Percentiles rank a stretch among this genome's conserved stretches.
Conservation (phyloP, 1,284 basidiomycete species). For the Fomitopsis palustris region DNA sequence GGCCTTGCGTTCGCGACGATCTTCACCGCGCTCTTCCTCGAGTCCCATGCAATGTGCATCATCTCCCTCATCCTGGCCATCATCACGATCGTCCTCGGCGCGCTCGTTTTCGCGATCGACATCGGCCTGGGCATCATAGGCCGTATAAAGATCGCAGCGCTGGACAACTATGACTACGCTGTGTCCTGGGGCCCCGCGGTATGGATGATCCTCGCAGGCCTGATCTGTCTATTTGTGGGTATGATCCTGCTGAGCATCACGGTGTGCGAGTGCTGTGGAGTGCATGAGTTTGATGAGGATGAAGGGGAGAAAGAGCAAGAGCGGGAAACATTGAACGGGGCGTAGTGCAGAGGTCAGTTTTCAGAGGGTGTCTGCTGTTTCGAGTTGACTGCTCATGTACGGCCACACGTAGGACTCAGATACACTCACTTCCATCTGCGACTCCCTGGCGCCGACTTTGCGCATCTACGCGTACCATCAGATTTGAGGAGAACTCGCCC, state of each 20-base stretch:
- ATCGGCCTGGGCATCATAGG: slow-evolving; percentile 55
- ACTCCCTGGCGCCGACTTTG: background rate
- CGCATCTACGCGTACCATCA: background rate
- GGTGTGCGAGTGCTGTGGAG: slow-evolving; percentile 66
- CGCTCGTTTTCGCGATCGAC: slow-evolving; percentile 56
- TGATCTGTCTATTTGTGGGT: slow-evolving; percentile 54
- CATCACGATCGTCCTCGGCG: slow-evolving; percentile 49
- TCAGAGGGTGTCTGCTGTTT: background rate
- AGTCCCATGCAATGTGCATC: slow-evolving; percentile 45
- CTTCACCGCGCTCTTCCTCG: slow-evolving; percentile 53
- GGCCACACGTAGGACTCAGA: background rate
- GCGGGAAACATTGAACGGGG: background rate
- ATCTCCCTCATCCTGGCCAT: slow-evolving; percentile 55
- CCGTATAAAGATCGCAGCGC: slow-evolving; percentile 36
- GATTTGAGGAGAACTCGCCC: background rate
- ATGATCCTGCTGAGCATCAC: slow-evolving; percentile 57
- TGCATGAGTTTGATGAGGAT: slow-evolving; percentile 11
- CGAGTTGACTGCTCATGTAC: too few relatives aligned
- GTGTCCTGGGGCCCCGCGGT: slow-evolving; percentile 63
- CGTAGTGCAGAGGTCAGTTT: background rate
- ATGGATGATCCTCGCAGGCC: slow-evolving; percentile 63
- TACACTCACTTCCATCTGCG: background rate
- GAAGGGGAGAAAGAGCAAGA: background rate
- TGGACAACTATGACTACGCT: slow-evolving; percentile 41
- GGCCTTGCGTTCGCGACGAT: slow-evolving; percentile 54